Percentiles rank a stretch among this genome's conserved stretches.
Evolutionary conservation across 2,329 filamentous ascomycete species (phyloP).

Genomic region (Plectosphaerella cucumerina): DNA sequence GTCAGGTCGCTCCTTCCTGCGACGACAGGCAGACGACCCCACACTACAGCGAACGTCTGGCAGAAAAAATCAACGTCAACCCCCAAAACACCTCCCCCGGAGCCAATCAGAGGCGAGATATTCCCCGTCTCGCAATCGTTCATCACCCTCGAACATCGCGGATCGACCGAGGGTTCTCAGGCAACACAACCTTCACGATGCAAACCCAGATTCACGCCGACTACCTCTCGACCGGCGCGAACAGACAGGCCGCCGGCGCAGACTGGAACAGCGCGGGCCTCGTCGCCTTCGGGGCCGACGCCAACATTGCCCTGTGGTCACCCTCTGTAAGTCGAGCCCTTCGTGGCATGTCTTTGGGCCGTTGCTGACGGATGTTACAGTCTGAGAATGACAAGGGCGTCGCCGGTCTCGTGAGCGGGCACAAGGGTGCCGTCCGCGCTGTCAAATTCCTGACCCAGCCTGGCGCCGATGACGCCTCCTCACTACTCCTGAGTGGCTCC

Average conservation of each 20-base stretch:
- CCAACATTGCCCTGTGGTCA: conserved; percentile 85
- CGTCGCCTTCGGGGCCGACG: conserved; percentile 84
- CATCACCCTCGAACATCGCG: conserved; percentile 1
- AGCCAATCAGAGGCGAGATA: conserved; percentile 29
- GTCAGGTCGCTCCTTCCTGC: too few species aligned
- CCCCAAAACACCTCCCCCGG: conserved; percentile 2
- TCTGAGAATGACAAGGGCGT: conserved; percentile 49
- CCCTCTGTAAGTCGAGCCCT: conserved; percentile 35
- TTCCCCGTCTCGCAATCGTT: conserved; percentile 24
- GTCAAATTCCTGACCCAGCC: conserved; percentile 62
- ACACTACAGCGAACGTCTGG: too few species aligned
- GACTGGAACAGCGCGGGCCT: conserved; percentile 77
- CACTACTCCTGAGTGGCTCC: conserved; percentile 69
- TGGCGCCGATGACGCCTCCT: conserved; percentile 41
- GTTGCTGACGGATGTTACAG: neutral
- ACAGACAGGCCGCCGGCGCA: conserved; percentile 82
- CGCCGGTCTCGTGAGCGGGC: conserved; percentile 64
- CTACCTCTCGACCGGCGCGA: conserved; percentile 76
- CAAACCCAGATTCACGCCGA: conserved; percentile 29
- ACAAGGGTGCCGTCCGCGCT: conserved; percentile 76
- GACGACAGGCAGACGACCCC: too few species aligned
- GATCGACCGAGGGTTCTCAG: neutral
- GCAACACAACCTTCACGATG: conserved; percentile 13
- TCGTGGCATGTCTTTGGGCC: neutral
- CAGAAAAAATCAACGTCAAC: conserved; percentile 14